A percentile compares a stretch with the other conserved stretches of the same genome.
phyloP scores from a whole-genome alignment of 2,329 filamentous ascomycete species.

The Talaromyces rugulosus region DNA sequence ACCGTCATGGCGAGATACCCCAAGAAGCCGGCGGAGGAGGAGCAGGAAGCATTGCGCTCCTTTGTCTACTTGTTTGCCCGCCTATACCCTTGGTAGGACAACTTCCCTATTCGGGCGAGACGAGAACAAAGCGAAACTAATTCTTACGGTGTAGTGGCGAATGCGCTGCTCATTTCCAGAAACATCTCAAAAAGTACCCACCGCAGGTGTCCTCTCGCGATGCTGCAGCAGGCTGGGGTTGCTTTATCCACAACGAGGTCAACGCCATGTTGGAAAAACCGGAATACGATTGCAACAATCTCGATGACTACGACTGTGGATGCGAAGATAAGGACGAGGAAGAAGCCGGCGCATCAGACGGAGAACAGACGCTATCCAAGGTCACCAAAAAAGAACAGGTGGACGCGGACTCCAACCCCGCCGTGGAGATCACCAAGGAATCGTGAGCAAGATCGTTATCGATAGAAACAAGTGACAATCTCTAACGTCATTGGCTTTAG shows the following conservation, averaged over 20 bases:
- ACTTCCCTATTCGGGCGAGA: not conserved
- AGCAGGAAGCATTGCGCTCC: conserved; percentile 55
- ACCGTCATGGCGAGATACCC: conserved; percentile 64
- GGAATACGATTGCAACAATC: conserved; percentile 60
- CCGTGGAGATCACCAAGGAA: conserved; percentile 34
- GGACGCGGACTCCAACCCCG: conserved; percentile 17
- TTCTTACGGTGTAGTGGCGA: conserved; percentile 47
- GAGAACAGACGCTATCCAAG: conserved; percentile 10
- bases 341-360: not conserved
- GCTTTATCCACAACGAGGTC: conserved; percentile 63
- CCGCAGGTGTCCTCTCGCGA: conserved; percentile 60
- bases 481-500: conserved; percentile 5
- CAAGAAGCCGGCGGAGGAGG: conserved; percentile 57
- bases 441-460: conserved; percentile 22
- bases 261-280: conserved; percentile 59
- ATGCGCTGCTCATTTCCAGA: conserved; percentile 61
- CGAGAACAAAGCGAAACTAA: conserved; percentile 12
- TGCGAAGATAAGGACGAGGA: conserved; percentile 54
- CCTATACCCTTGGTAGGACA: conserved; percentile 57
- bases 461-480: not conserved
- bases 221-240: conserved; percentile 62
- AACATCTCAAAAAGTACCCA: conserved; percentile 58
- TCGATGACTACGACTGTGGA: conserved; percentile 65
- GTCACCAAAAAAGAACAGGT: conserved; percentile 15
- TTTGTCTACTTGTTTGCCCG: conserved; percentile 63